phyloP scores from a whole-genome alignment of 805 yeast species.

The Candida methanosorbosa region DNA sequence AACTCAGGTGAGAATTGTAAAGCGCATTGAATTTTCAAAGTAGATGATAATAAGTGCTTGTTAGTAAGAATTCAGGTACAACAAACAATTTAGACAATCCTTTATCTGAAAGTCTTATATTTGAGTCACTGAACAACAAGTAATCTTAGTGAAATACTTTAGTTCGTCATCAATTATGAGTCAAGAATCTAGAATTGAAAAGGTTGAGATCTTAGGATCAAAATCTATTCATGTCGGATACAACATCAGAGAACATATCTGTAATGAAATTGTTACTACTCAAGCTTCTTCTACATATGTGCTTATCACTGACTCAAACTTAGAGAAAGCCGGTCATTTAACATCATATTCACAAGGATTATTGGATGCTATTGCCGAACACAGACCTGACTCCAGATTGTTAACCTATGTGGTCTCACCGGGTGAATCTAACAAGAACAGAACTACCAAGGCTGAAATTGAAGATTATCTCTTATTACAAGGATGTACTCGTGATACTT shows the following conservation, averaged over 20 bases:
- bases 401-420: conserved; percentile 75
- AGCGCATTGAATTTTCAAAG: too few species aligned
- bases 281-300: conserved; percentile 88
- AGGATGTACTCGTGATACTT: conserved; percentile 95
- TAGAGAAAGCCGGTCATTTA: conserved; percentile 58
- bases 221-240: conserved; percentile 89
- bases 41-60: too few species aligned
- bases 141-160: too few species aligned
- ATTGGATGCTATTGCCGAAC: conserved; percentile 22
- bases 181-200: conserved; percentile 23
- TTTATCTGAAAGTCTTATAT: too few species aligned
- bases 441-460: conserved; percentile 84
- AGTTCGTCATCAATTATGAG: too few species aligned
- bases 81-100: too few species aligned
- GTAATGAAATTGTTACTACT: conserved; percentile 49
- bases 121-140: too few species aligned
- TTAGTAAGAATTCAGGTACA: too few species aligned
- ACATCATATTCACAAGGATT: conserved; percentile 37
- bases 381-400: conserved; percentile 53
- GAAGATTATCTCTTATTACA: conserved; percentile 78
- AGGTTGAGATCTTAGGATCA: conserved; percentile 71
- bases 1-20: too few species aligned
- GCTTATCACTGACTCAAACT: conserved; percentile 77
- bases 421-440: conserved; percentile 84
- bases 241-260: conserved; percentile 66